Percentiles rank a stretch among this genome's conserved stretches.
These are phyloP conservation scores for Lathyrus oleraceus DNA, from an alignment of 306 rosid genomes.

Conservation along the genomic window DNA sequence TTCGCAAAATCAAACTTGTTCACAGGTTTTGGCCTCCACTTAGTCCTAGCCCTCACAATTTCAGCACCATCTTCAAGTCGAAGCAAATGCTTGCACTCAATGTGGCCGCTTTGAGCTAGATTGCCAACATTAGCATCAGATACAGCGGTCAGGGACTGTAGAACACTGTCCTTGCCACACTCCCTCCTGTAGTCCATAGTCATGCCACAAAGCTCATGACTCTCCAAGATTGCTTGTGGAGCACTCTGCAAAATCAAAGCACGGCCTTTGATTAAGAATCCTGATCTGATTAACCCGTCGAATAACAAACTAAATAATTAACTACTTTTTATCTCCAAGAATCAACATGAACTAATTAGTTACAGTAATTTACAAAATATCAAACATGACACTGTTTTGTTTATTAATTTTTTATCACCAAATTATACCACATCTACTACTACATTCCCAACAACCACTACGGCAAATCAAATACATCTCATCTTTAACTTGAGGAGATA, in stretches of 20 bases:
- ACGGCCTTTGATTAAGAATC: slow-evolving; percentile 11
- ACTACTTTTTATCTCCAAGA: neutral
- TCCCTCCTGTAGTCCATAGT: slow-evolving; percentile 97
- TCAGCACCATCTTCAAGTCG: slow-evolving; percentile 84
- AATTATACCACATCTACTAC: neutral
- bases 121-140: slow-evolving; percentile 55
- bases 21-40: slow-evolving; percentile 80
- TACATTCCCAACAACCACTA: neutral
- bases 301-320: slow-evolving; percentile 15
- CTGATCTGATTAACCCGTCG: slow-evolving; percentile 6
- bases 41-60: slow-evolving; percentile 88
- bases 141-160: slow-evolving; percentile 75
- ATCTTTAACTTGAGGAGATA: neutral
- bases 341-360: neutral
- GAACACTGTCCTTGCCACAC: slow-evolving; percentile 95
- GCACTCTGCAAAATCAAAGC: slow-evolving; percentile 75
- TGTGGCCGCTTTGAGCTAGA: slow-evolving; percentile 52
- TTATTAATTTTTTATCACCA: neutral
- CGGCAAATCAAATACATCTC: neutral
- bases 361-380: neutral
- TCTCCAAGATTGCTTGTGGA: slow-evolving; percentile 87
- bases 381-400: neutral
- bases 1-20: slow-evolving; percentile 50
- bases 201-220: slow-evolving; percentile 77
- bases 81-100: slow-evolving; percentile 93